Evolutionary conservation across 2,329 filamentous ascomycete species (phyloP).

Genomic region (Metarhizium robertsii): DNA sequence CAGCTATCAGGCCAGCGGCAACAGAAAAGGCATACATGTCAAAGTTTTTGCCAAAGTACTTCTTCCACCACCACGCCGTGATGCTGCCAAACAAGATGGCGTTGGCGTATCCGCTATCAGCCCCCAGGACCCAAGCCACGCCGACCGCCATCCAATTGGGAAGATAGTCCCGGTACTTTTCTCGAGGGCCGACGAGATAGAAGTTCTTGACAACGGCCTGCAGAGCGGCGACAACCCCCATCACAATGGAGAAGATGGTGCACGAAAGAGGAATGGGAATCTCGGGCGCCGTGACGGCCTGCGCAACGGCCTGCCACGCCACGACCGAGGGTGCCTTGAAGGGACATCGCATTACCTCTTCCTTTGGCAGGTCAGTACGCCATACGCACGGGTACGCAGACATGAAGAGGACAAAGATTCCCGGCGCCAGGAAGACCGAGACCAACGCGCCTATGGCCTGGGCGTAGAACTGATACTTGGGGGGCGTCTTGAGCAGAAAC

Average conservation of each 20-base stretch:
- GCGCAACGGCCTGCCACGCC: conserved; percentile 57
- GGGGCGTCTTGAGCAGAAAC: conserved; percentile 56
- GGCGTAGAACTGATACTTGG: conserved; percentile 56
- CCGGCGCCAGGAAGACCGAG: conserved; percentile 57
- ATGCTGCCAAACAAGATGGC: conserved; percentile 49
- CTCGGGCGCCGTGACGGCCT: conserved; percentile 46
- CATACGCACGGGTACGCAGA: conserved; percentile 61
- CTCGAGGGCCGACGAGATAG: conserved; percentile 38
- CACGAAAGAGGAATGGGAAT: conserved; percentile 46
- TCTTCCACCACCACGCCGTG: conserved; percentile 44
- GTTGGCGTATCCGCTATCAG: conserved; percentile 43
- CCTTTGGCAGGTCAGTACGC: conserved; percentile 30
- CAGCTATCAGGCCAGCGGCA: conserved; percentile 52
- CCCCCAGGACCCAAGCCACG: conserved; percentile 48
- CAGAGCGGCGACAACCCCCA: conserved; percentile 38
- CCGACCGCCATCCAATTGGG: conserved; percentile 56
- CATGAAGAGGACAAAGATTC: conserved; percentile 59
- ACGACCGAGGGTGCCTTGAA: conserved; percentile 55
- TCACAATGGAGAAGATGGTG: conserved; percentile 46
- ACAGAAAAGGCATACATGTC: conserved; percentile 49
- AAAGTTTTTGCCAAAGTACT: conserved; percentile 37
- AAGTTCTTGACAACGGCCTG: conserved; percentile 47
- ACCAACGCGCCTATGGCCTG: conserved; percentile 54
- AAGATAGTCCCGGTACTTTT: conserved; percentile 47
- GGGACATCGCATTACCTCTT: conserved; percentile 31